Evolutionary conservation across 1,139 yeast species (phyloP).

Genomic region (Pichia sp.): DNA sequence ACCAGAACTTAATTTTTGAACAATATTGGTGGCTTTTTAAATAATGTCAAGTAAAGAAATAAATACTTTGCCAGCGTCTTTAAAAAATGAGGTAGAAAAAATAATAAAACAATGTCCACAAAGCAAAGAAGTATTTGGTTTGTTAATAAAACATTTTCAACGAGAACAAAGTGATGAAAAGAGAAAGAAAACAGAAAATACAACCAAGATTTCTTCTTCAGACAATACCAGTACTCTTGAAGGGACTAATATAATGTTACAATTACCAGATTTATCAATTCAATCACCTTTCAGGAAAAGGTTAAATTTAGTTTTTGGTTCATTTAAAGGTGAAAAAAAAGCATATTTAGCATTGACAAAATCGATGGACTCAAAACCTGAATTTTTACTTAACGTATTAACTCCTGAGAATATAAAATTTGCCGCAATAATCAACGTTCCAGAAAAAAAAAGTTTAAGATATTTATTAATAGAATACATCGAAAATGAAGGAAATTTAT

Average conservation of each 20-base stretch:
- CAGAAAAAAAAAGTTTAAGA: slow-evolving; percentile 39
- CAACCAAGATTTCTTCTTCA: not conserved
- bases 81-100: slow-evolving; percentile 25
- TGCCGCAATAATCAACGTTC: slow-evolving; percentile 42
- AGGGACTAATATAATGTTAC: slow-evolving; percentile 37
- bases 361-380: slow-evolving; percentile 33
- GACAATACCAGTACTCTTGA: slow-evolving; percentile 16
- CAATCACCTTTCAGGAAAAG: slow-evolving; percentile 48
- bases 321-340: slow-evolving; percentile 24
- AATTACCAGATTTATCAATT: slow-evolving; percentile 41
- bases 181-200: slow-evolving; percentile 19
- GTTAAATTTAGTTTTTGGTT: slow-evolving; percentile 33
- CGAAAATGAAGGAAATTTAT: slow-evolving; percentile 26
- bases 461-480: slow-evolving; percentile 40
- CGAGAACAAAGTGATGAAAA: slow-evolving; percentile 14
- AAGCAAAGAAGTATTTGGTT: slow-evolving; percentile 28
- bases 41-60: slow-evolving; percentile 30
- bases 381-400: slow-evolving; percentile 33
- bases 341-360: slow-evolving; percentile 38
- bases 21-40: too few relatives aligned
- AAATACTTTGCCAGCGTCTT: not conserved
- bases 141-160: slow-evolving; percentile 25
- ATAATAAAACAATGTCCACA: slow-evolving; percentile 26
- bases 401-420: slow-evolving; percentile 33
- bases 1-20: too few relatives aligned